phyloP scores from a whole-genome alignment of 2,329 filamentous ascomycete species.

The Coniochaeta pulveracea region DNA sequence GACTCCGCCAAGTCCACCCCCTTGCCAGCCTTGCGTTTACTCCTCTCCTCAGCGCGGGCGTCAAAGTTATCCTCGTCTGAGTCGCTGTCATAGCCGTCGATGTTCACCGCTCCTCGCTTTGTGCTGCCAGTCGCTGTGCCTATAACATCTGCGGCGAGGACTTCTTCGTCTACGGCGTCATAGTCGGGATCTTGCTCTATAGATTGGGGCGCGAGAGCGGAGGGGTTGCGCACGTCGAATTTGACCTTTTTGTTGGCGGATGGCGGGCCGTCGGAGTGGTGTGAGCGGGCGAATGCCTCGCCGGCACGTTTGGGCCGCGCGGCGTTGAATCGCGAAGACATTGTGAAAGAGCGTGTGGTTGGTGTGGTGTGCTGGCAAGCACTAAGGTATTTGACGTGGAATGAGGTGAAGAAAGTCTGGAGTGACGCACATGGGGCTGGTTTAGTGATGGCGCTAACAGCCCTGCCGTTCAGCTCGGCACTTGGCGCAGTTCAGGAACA shows the following conservation, averaged over 20 bases:
- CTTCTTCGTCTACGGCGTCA: slow-evolving; percentile 39
- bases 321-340: slow-evolving; percentile 40
- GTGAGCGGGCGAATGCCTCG: slow-evolving; percentile 67
- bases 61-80: slow-evolving; percentile 87
- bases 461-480: no score
- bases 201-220: slow-evolving; percentile 75
- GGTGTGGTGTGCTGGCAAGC: slow-evolving; percentile 1
- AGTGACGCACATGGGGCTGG: slow-evolving; percentile 8
- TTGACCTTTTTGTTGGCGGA: slow-evolving; percentile 63
- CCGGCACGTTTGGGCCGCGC: slow-evolving; percentile 74
- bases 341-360: background rate
- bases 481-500: no score
- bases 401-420: background rate
- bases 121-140: slow-evolving; percentile 63
- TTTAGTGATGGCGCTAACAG: background rate
- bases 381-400: slow-evolving; percentile 36
- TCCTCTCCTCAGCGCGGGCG: slow-evolving; percentile 53
- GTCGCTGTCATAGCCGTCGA: slow-evolving; percentile 95
- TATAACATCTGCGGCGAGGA: slow-evolving; percentile 88
- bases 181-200: slow-evolving; percentile 52
- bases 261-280: slow-evolving; percentile 40
- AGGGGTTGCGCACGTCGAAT: slow-evolving; percentile 92
- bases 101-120: slow-evolving; percentile 88
- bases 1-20: slow-evolving; percentile 39
- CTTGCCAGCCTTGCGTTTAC: slow-evolving; percentile 15